phyloP scores from a whole-genome alignment of 2,329 filamentous ascomycete genomes.

The Epichloe typhina region DNA sequence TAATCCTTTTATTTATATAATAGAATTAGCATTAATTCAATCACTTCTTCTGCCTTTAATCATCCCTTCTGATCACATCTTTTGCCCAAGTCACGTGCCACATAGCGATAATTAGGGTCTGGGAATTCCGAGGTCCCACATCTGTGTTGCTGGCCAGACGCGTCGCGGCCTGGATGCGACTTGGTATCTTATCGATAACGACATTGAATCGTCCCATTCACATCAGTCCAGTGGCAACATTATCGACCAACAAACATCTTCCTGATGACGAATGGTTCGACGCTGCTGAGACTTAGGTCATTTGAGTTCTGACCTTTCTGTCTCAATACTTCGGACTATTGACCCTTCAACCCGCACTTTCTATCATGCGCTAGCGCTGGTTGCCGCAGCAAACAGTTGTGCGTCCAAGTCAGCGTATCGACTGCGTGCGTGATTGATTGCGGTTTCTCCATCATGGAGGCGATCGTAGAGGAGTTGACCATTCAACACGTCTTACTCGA shows the following conservation, averaged over 20 bases:
- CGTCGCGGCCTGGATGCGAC: background rate
- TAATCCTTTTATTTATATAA: no score
- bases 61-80: no score
- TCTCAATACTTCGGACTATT: background rate
- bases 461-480: conserved; percentile 27
- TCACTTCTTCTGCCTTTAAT: no score
- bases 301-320: background rate
- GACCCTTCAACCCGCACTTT: background rate
- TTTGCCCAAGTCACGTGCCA: no score
- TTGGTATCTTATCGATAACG: background rate
- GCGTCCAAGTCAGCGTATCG: conserved; percentile 3
- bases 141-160: background rate
- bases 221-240: background rate
- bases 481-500: conserved; percentile 29
- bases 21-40: no score
- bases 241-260: background rate
- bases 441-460: conserved; percentile 10
- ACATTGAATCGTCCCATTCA: background rate
- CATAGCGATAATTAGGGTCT: no score
- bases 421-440: conserved; percentile 5
- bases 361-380: background rate
- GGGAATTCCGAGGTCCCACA: no score
- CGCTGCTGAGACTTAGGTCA: background rate
- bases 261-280: background rate
- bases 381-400: background rate